Percentiles rank a stretch among this genome's conserved stretches.
These are phyloP conservation scores for Neurospora sp. DNA, from an alignment of 495 filamentous ascomycete genomes.

Conservation along the genomic window DNA sequence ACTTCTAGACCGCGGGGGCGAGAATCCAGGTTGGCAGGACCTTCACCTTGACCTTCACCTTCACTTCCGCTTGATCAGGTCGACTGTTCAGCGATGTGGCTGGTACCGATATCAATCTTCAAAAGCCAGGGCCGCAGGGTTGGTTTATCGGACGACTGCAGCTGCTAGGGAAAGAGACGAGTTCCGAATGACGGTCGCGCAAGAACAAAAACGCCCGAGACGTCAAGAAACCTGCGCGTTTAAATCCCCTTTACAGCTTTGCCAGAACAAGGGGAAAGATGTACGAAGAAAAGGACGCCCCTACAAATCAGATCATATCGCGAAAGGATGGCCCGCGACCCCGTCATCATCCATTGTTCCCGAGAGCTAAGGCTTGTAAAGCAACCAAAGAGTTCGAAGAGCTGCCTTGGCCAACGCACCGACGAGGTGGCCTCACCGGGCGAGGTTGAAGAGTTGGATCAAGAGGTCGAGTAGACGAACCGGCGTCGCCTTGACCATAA, in stretches of 20 bases:
- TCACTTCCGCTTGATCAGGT: neutral
- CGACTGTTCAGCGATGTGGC: neutral
- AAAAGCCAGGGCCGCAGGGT: neutral
- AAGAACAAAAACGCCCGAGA: conserved; percentile 5
- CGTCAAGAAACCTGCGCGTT: conserved; percentile 3
- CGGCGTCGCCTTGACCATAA: too few species aligned
- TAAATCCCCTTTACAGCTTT: conserved; percentile 11
- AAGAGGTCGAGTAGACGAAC: conserved; percentile 32
- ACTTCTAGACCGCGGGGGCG: neutral
- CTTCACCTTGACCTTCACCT: neutral
- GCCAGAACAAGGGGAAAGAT: neutral
- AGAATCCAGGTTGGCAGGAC: neutral
- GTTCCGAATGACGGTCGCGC: conserved; percentile 3
- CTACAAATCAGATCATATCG: too few species aligned
- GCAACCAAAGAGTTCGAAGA: conserved; percentile 49
- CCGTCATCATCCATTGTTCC: too few species aligned
- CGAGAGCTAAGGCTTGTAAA: conserved; percentile 26
- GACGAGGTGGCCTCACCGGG: conserved; percentile 49
- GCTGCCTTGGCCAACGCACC: conserved; percentile 45
- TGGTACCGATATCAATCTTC: neutral
- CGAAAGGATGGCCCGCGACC: too few species aligned
- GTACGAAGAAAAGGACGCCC: neutral
- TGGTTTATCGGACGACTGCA: conserved; percentile 6
- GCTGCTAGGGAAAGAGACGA: conserved; percentile 6
- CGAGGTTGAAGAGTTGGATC: conserved; percentile 51